Evolutionary conservation across 2,329 filamentous ascomycete genomes (phyloP).

Genomic region (Ophiostoma ips): DNA sequence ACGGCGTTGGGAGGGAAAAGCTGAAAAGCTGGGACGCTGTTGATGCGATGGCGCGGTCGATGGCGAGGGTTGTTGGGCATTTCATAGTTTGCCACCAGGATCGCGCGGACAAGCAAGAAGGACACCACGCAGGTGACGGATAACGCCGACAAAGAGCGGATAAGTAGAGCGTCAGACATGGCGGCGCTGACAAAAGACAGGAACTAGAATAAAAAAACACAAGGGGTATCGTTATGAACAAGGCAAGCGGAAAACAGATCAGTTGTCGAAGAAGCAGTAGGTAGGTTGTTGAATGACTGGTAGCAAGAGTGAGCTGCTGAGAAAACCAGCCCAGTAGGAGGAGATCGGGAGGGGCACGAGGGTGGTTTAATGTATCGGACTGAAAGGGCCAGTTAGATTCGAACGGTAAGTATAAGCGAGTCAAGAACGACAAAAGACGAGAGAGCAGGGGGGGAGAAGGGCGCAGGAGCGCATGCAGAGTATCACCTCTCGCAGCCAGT

Average conservation of each 20-base stretch:
- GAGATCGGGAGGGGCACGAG: neutral
- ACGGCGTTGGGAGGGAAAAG: conserved; percentile 91
- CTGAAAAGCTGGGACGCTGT: conserved; percentile 36
- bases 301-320: neutral
- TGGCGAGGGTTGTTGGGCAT: neutral
- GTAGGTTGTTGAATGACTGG: neutral
- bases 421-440: neutral
- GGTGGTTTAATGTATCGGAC: neutral
- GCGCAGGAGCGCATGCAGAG: neutral
- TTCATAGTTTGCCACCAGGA: neutral
- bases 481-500: neutral
- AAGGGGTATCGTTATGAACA: neutral
- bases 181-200: neutral
- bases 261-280: too few species aligned
- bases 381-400: neutral
- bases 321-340: neutral
- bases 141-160: conserved; percentile 8
- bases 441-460: neutral
- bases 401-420: neutral
- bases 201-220: neutral
- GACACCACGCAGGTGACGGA: conserved; percentile 2
- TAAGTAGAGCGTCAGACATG: neutral
- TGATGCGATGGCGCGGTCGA: neutral
- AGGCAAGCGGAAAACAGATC: neutral
- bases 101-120: conserved; percentile 5